These are phyloP conservation scores for Botrytis deweyae DNA, from an alignment of 2,329 filamentous ascomycete genomes.

Conservation along the genomic window DNA sequence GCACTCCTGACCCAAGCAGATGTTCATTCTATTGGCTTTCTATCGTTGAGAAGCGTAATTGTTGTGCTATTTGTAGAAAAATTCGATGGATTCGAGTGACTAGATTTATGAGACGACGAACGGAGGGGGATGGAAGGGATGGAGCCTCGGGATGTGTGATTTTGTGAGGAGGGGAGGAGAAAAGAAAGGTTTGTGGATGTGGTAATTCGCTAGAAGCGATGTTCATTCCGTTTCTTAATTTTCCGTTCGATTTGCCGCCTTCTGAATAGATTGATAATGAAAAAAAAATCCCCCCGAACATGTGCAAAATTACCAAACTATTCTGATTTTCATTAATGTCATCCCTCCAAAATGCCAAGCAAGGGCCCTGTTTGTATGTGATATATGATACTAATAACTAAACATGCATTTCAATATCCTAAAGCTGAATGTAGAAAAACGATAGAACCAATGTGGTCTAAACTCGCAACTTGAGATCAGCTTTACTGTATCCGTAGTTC, in stretches of 20 bases:
- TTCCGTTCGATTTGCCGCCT: background rate
- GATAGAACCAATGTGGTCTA: accelerated
- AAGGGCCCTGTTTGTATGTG: background rate
- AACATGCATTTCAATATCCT: background rate
- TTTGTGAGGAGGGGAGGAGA: background rate
- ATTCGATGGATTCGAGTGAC: background rate
- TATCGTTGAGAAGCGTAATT: background rate
- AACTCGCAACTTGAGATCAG: background rate
- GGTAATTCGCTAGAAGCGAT: background rate
- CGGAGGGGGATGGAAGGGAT: background rate
- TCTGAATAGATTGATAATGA: background rate
- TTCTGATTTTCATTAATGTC: too few relatives aligned
- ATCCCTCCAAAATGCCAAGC: accelerated
- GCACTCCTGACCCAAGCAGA: background rate
- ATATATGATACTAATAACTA: background rate
- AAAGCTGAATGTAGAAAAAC: background rate
- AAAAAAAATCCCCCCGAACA: background rate
- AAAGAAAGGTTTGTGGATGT: background rate
- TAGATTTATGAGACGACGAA: background rate
- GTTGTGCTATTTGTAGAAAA: background rate
- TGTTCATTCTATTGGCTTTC: background rate
- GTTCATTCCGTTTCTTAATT: background rate
- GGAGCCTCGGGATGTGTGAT: background rate
- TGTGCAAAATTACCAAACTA: too few relatives aligned
- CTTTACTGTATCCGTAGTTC: accelerated